These are phyloP conservation scores for Phytophthora hibernalis DNA, from an alignment of 352 stramenopile genomes.

Conservation along the genomic window DNA sequence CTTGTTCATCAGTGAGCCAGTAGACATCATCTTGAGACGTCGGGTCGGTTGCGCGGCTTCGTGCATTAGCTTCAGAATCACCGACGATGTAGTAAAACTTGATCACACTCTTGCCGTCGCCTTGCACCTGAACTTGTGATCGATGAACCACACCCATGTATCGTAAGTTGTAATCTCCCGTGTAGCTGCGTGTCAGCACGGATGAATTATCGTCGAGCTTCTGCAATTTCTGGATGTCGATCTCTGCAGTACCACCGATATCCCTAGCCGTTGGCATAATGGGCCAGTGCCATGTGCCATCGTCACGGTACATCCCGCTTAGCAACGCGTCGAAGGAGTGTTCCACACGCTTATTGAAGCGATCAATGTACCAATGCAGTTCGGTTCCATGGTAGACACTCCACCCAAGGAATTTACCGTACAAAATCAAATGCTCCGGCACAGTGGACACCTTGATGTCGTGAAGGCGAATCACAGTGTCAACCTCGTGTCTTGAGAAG, in stretches of 20 bases:
- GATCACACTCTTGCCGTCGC: background rate
- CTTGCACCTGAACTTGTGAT: background rate
- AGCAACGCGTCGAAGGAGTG: no score
- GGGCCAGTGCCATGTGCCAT: no score
- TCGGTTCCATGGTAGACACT: background rate
- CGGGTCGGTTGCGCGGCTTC: background rate
- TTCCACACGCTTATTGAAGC: no score
- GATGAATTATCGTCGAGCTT: background rate
- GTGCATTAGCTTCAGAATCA: background rate
- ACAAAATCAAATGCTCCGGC: background rate
- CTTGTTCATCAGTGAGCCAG: background rate
- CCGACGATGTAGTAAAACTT: constrained; percentile 4
- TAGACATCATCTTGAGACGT: background rate
- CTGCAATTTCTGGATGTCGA: background rate
- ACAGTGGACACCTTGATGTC: background rate
- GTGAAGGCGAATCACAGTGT: background rate
- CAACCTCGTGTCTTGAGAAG: background rate
- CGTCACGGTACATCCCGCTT: no score
- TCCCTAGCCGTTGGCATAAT: no score
- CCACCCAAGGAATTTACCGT: background rate
- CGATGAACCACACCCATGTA: background rate
- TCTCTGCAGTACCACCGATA: background rate
- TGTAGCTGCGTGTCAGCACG: background rate
- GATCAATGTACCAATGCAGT: no score
- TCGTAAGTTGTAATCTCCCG: background rate